phyloP scores from a whole-genome alignment of 768 basidiomycete genomes.

The Tulasnella sp. region DNA sequence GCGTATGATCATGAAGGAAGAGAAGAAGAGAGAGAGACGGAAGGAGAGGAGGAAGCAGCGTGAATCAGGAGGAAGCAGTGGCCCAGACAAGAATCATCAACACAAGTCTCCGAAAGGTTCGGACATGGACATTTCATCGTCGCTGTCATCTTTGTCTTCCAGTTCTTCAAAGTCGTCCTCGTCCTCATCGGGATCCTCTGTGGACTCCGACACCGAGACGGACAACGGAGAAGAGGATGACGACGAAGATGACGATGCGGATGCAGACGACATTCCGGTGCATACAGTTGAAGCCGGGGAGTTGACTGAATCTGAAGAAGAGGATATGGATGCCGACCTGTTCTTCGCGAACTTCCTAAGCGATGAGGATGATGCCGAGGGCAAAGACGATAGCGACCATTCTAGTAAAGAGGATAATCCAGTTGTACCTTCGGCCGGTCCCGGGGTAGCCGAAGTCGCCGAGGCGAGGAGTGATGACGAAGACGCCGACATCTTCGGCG shows the following conservation, averaged over 20 bases:
- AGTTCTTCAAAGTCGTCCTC: background rate
- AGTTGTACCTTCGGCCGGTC: conserved; percentile 11
- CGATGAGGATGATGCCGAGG: conserved; percentile 17
- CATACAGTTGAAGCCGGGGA: background rate
- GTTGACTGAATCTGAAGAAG: conserved; percentile 23
- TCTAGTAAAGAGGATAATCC: background rate
- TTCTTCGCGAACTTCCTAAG: conserved; percentile 27
- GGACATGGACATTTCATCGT: conserved; percentile 4
- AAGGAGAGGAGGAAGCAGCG: conserved; percentile 27
- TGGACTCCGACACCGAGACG: conserved; percentile 39
- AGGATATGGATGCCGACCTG: conserved; percentile 39
- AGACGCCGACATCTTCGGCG: conserved; percentile 5
- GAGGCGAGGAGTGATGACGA: conserved; percentile 24
- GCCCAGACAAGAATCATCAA: conserved; percentile 31
- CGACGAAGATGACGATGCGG: conserved; percentile 19
- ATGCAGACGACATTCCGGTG: conserved; percentile 41
- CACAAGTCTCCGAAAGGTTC: background rate
- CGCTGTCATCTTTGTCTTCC: conserved; percentile 1
- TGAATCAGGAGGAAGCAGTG: conserved; percentile 44
- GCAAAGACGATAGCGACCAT: conserved; percentile 6
- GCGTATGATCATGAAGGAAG: conserved; percentile 24
- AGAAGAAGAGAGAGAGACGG: conserved; percentile 44
- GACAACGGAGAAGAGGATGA: conserved; percentile 19
- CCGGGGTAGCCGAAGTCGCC: conserved; percentile 31
- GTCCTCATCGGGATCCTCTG: conserved; percentile 34